phyloP scores from a whole-genome alignment of 768 basidiomycete genomes.

The Tricholoma matsutake region DNA sequence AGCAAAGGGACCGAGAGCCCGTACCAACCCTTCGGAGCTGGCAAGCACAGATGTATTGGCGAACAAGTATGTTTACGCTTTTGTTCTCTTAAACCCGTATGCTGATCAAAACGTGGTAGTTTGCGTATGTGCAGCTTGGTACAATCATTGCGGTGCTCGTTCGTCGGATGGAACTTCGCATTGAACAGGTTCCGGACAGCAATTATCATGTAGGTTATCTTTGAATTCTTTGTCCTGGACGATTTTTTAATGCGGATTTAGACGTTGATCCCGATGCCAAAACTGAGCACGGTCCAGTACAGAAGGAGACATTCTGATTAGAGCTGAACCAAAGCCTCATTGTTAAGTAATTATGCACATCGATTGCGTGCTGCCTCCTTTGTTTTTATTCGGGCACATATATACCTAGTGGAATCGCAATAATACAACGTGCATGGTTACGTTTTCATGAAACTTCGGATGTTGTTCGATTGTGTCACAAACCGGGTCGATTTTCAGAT shows the following conservation, averaged over 20 bases:
- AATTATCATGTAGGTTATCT: slow-evolving; percentile 80
- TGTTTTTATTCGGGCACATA: neutral
- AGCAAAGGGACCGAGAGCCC: slow-evolving; percentile 95
- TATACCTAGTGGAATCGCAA: neutral
- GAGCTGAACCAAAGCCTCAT: slow-evolving; percentile 1
- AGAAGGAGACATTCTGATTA: slow-evolving; percentile 61
- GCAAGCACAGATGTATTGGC: slow-evolving; percentile 92
- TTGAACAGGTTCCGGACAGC: slow-evolving; percentile 73
- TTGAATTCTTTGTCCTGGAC: neutral
- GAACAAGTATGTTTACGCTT: slow-evolving; percentile 56
- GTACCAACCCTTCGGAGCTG: slow-evolving; percentile 98
- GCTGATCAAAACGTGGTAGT: slow-evolving; percentile 39
- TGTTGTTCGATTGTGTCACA: too few species aligned
- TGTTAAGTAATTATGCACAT: neutral
- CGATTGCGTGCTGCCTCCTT: too few species aligned
- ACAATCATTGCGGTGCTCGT: slow-evolving; percentile 78
- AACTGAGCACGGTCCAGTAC: slow-evolving; percentile 63
- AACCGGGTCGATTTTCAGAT: too few species aligned
- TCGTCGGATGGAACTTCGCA: slow-evolving; percentile 68
- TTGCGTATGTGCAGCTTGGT: slow-evolving; percentile 93
- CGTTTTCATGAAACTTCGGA: neutral
- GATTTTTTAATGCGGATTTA: slow-evolving; percentile 26
- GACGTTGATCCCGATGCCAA: slow-evolving; percentile 95
- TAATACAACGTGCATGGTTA: neutral
- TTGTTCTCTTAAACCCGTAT: neutral